These are phyloP conservation scores for Lasiosphaeria miniovina DNA, from an alignment of 495 filamentous ascomycete genomes.

Conservation along the genomic window DNA sequence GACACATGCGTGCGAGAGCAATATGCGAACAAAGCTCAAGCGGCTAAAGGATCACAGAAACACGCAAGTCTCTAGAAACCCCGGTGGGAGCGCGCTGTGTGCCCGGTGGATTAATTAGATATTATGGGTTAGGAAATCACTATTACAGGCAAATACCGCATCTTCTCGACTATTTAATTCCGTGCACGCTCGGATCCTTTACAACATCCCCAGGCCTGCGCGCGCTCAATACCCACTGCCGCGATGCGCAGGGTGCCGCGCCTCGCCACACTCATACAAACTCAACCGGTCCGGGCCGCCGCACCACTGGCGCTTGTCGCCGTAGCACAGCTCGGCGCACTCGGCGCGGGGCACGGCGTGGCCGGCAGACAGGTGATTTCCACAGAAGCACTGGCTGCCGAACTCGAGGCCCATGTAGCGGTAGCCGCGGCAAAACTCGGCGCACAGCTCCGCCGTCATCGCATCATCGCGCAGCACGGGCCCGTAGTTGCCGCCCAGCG, in stretches of 20 bases:
- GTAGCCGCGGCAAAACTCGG: slow-evolving; percentile 24
- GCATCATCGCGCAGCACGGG: slow-evolving; percentile 10
- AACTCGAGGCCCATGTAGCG: slow-evolving; percentile 18
- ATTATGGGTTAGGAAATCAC: no score
- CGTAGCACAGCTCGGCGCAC: slow-evolving; percentile 19
- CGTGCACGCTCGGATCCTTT: no score
- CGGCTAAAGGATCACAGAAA: no score
- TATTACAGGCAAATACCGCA: no score
- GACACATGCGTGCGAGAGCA: no score
- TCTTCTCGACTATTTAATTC: no score
- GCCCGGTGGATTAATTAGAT: no score
- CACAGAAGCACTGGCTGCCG: slow-evolving; percentile 19
- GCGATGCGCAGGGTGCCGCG: background rate
- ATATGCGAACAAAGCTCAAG: no score
- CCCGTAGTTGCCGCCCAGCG: slow-evolving; percentile 14
- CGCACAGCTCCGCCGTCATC: slow-evolving; percentile 36
- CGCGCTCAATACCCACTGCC: no score
- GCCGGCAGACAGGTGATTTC: slow-evolving; percentile 10
- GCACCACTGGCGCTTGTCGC: slow-evolving; percentile 13
- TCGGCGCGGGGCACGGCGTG: slow-evolving; percentile 7
- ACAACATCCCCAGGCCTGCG: no score
- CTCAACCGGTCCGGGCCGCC: slow-evolving; percentile 13
- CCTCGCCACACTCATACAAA: slow-evolving; percentile 7
- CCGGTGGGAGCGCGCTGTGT: no score
- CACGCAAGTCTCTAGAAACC: no score